Evolutionary conservation across 164 flowering plant genomes (phyloP).

Genomic region (Paratinospora sagittata): DNA sequence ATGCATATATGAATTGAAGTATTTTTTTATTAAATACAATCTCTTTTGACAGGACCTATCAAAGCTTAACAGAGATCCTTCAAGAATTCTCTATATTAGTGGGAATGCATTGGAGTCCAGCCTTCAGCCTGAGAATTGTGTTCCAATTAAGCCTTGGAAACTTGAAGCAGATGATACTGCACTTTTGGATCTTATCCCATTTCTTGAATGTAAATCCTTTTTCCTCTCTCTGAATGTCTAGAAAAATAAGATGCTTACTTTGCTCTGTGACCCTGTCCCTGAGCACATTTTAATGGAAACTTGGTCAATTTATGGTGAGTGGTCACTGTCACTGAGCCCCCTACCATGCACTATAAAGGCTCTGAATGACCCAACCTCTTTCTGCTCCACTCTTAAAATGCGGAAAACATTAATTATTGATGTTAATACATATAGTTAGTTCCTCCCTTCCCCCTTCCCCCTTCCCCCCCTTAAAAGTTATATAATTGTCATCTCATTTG

Average conservation of each 20-base stretch:
- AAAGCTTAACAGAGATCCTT: slow-evolving; percentile 83
- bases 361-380: not conserved
- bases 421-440: too few species aligned
- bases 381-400: too few species aligned
- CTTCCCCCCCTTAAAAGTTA: too few species aligned
- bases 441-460: too few species aligned
- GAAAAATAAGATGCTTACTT: not conserved
- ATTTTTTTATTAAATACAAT: not conserved
- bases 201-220: slow-evolving; percentile 67
- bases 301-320: not conserved
- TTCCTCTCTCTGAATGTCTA: not conserved
- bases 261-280: not conserved
- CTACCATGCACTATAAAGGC: not conserved
- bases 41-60: slow-evolving; percentile 63
- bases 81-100: slow-evolving; percentile 67
- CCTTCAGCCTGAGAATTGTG: slow-evolving; percentile 82
- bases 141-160: slow-evolving; percentile 71
- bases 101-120: slow-evolving; percentile 65
- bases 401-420: too few species aligned
- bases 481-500: too few species aligned
- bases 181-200: slow-evolving; percentile 82
- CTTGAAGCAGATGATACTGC: slow-evolving; percentile 66
- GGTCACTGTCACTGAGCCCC: not conserved
- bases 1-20: not conserved
- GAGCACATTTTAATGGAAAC: not conserved